Conservation (phyloP, 352 stramenopile genomes). For the Pythium vanterpoolii region DNA sequence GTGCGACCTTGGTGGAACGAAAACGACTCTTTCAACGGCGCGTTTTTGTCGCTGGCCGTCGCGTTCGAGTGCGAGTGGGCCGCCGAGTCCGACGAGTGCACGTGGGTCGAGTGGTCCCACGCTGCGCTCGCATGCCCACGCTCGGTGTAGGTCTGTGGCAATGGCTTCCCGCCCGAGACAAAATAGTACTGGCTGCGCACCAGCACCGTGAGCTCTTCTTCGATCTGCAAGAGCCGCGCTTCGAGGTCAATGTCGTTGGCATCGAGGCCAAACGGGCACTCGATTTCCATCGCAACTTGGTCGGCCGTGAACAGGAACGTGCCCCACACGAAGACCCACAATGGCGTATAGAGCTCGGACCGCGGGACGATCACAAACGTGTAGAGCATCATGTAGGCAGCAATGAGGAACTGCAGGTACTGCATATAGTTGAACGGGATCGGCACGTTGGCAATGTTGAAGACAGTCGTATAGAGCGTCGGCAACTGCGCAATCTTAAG, state of each 20-base stretch:
- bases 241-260: conserved; percentile 84
- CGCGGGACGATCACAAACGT: conserved; percentile 80
- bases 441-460: conserved; percentile 82
- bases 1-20: conserved; percentile 74
- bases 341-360: conserved; percentile 65
- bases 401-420: conserved; percentile 68
- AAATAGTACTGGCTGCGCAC: conserved; percentile 84
- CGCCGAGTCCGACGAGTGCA: not conserved
- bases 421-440: conserved; percentile 89
- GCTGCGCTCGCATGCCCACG: conserved; percentile 1
- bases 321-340: conserved; percentile 81
- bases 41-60: not conserved
- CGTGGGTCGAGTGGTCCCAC: conserved; percentile 17
- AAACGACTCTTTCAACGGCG: conserved; percentile 30
- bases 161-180: conserved; percentile 43
- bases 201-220: conserved; percentile 78
- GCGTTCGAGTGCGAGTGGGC: not conserved
- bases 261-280: conserved; percentile 76
- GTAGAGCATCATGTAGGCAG: conserved; percentile 78
- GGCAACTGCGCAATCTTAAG: conserved; percentile 64
- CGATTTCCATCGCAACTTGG: conserved; percentile 81
- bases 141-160: conserved; percentile 20
- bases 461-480: conserved; percentile 75
- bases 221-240: conserved; percentile 64
- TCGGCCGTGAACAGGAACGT: conserved; percentile 82